A percentile compares a stretch with the other conserved stretches of the same genome.
These are phyloP conservation scores for Hypoxylon sp. DNA, from an alignment of 2,329 filamentous ascomycete species.

Conservation along the genomic window DNA sequence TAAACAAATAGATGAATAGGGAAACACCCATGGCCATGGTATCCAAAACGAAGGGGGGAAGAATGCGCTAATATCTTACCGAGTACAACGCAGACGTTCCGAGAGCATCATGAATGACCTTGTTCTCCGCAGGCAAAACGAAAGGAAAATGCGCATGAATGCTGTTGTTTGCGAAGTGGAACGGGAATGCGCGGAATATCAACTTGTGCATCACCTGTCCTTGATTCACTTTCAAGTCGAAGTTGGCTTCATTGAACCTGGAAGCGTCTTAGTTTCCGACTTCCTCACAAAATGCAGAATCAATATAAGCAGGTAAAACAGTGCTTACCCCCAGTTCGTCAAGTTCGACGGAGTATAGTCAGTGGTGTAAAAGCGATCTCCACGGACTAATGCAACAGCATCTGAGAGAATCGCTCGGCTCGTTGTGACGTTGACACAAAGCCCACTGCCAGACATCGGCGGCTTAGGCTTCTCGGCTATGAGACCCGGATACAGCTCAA, in stretches of 20 bases:
- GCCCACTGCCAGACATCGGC: conserved; percentile 63
- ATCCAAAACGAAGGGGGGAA: not conserved
- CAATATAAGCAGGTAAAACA: conserved; percentile 52
- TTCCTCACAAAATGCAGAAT: not conserved
- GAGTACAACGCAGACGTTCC: conserved; percentile 70
- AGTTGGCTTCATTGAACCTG: conserved; percentile 64
- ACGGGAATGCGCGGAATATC: conserved; percentile 73
- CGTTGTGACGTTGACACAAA: conserved; percentile 63
- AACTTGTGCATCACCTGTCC: conserved; percentile 78
- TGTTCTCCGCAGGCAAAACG: conserved; percentile 64
- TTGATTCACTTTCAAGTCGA: conserved; percentile 71
- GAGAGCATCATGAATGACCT: conserved; percentile 70
- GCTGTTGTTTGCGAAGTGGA: conserved; percentile 73
- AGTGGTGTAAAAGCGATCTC: conserved; percentile 74
- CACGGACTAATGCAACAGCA: conserved; percentile 73
- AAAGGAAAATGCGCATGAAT: conserved; percentile 74
- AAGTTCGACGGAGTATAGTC: conserved; percentile 73
- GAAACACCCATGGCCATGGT: too few relatives aligned
- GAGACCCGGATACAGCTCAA: conserved; percentile 72
- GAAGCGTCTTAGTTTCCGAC: conserved; percentile 5
- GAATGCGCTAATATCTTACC: conserved; percentile 17
- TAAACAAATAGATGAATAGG: not conserved
- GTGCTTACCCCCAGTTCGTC: conserved; percentile 73
- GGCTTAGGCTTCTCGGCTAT: conserved; percentile 70
- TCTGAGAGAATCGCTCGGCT: conserved; percentile 72